Base-by-base conservation (phyloP, 1,284 basidiomycete genomes). In the Erythrobasidium hasegawianum region DNA sequence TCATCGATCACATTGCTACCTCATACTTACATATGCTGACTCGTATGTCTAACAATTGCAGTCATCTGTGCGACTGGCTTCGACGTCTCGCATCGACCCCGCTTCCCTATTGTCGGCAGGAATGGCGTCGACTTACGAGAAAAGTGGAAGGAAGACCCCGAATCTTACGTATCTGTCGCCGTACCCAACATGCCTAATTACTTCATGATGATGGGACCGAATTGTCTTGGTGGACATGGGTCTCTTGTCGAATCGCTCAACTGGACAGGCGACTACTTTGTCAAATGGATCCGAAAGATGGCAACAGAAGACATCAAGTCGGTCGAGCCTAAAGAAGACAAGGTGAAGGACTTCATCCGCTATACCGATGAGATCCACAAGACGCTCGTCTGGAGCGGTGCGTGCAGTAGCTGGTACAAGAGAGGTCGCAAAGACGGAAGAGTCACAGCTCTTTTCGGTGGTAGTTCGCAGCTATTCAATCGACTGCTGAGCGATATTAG, bases 141-240 rank as follows among this genome's bases (percentile, higher is more conserved):
- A 29, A 40, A 66, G 18, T 67, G 64, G 64, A 38, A 29, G 20
- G 64, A 64, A 20, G 52, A 64, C 22, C 64, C 64, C 2, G 38
- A 56, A 26, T 59, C 64, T 4, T 67, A 67, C 29, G 18, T 64
- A 8, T 59, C 58, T 26, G 45, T 56, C n/a, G 40, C 33, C 16
- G 49, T 67, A 8, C 11, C 60, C 61, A 64, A 67, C 24, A 64
- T 67, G 18, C 64, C 64, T n/a, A 64, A 64, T 29, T 20, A 27
- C 14, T 64, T 58, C 57, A 47, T 57, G 27, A 38, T 57, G 18
- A 29, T 40, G 29, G 55, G 55, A 16, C 55, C 55, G 13, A 57
- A 57, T 38, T 57, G 29, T 39, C 29, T 29, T 29, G 55, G 27
- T 7, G 55, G 55, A 2, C 39, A 29, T 39, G 55, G 55, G 9